Conservation (phyloP, 1,284 basidiomycete species). For the Rhodotorula sp. region DNA sequence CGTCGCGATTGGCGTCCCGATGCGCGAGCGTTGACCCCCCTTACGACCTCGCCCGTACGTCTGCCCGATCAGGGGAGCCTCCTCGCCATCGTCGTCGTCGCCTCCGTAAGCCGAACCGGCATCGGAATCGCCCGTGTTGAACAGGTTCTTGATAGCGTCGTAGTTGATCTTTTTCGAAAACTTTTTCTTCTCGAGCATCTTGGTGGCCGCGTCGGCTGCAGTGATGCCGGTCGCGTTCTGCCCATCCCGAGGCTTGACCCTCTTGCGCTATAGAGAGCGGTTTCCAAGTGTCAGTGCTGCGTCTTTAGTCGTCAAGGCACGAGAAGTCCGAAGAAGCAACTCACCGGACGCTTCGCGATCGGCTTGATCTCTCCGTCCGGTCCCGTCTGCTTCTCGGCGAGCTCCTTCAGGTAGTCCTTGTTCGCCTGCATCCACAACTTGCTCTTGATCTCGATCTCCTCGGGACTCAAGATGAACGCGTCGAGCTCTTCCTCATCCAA, state of each 20-base stretch:
- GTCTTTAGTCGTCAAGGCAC: constrained; percentile 21
- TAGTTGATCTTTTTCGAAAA: constrained; percentile 89
- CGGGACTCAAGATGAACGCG: constrained; percentile 70
- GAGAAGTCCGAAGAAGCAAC: background rate
- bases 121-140: constrained; percentile 55
- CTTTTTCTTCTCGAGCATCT: constrained; percentile 71
- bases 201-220: constrained; percentile 72
- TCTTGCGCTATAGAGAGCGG: constrained; percentile 46
- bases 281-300: constrained; percentile 26
- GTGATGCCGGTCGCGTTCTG: constrained; percentile 62
- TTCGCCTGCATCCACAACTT: constrained; percentile 97
- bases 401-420: constrained; percentile 83
- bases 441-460: constrained; percentile 86
- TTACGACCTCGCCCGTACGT: constrained; percentile 19
- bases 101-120: constrained; percentile 56
- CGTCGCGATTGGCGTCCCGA: constrained; percentile 18
- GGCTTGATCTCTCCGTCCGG: constrained; percentile 59
- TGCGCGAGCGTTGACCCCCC: background rate
- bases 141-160: constrained; percentile 73
- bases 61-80: constrained; percentile 23
- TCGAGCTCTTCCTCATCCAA: constrained; percentile 94
- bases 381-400: constrained; percentile 68
- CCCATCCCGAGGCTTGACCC: constrained; percentile 66
- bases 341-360: constrained; percentile 48
- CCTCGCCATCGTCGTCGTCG: constrained; percentile 20